Conservation (phyloP, 2,329 filamentous ascomycete species). For the Penicillium sp. region DNA sequence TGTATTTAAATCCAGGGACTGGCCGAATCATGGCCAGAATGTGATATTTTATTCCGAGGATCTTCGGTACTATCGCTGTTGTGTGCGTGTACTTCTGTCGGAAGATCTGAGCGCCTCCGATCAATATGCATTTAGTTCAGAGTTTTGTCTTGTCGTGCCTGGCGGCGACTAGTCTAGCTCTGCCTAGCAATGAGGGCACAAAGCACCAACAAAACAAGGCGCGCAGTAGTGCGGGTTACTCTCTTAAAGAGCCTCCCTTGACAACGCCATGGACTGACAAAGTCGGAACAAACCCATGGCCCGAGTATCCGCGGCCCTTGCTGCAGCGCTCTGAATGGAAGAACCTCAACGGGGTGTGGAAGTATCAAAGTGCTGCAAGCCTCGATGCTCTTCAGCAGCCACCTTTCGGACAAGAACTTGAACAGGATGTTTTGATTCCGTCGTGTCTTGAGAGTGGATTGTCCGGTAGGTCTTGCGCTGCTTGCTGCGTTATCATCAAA, state of each 20-base stretch:
- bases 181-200: conserved; percentile 3
- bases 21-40: conserved; percentile 1
- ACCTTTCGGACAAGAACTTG: conserved; percentile 47
- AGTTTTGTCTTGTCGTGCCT: conserved; percentile 15
- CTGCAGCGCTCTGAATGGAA: conserved; percentile 50
- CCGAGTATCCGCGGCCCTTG: conserved; percentile 51
- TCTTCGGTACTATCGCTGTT: background rate
- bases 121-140: conserved; percentile 17
- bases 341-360: conserved; percentile 52
- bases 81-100: background rate
- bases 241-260: conserved; percentile 43
- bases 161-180: conserved; percentile 13
- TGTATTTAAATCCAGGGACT: conserved; percentile 10
- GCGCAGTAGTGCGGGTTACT: conserved; percentile 34
- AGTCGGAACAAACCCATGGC: conserved; percentile 52
- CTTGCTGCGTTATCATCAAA: background rate
- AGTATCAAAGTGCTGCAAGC: conserved; percentile 43
- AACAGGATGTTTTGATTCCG: conserved; percentile 51
- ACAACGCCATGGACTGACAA: conserved; percentile 49
- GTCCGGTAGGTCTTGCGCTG: conserved; percentile 39
- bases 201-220: conserved; percentile 5
- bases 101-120: background rate
- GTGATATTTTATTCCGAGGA: background rate
- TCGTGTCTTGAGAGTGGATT: conserved; percentile 57
- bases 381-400: conserved; percentile 44